Evolutionary conservation across 2,329 filamentous ascomycete species (phyloP), one percentile per base, ranked within the genome.

Genomic region (Exophiala sp.): DNA sequence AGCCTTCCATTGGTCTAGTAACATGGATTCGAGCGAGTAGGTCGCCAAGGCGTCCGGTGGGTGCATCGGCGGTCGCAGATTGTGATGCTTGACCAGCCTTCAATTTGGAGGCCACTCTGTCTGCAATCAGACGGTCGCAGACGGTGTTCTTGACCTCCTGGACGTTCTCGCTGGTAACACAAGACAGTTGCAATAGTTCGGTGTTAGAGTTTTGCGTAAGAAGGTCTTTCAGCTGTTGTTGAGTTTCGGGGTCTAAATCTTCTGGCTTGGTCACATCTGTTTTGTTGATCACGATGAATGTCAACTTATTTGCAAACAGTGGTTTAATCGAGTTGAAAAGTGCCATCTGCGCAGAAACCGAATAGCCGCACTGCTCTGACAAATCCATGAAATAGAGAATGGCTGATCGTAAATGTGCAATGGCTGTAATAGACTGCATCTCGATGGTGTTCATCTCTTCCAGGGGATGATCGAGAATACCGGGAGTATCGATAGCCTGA

Each of bases 381-480:
- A 96, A 78, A 78, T 97, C 92, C 89, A 97, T 96, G 70, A 97
- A 97, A 75, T 97, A 97, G 56, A 97, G 79, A 61, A 99, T 95
- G 52, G 92, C 92, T 39, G 91, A 95, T 65, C 92, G 84, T 69
- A 99, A 79, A 78, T 99, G 95, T 47, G 94, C 94, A 75, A 99
- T 96, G 9, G 95, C 94, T 14, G 92, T 97, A 64, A 99, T 96
- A 58, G 88, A 88, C 78, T 97, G 94, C 90, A 97, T 97, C 75
- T 99, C 94, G 69, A 99, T 99, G 3, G 94, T 97, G 76, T 96
- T 96, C 94, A 97, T 99, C 77, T 97, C 94, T 75, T 97, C 94
- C 7, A 99, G 83, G 34, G 92, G 91, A 71, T 99, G 94, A 66
- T 99, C 94, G 57, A 99, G 78, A 63, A 99, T 96, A 79, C 94